These are phyloP conservation scores for Diaporthe citri DNA, from an alignment of 2,329 filamentous ascomycete genomes.

Conservation along the genomic window DNA sequence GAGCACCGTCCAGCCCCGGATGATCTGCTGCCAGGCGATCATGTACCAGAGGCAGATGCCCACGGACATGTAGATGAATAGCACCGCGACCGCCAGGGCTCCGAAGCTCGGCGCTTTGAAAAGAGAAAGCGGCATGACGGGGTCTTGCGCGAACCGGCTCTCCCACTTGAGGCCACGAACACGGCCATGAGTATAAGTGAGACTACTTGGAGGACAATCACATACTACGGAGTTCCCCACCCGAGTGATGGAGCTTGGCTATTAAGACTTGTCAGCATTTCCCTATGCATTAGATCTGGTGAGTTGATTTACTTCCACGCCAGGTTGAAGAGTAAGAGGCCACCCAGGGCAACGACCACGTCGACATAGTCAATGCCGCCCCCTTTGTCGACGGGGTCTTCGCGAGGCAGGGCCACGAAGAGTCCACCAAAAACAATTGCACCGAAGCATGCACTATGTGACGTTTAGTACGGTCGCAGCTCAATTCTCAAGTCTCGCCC, in stretches of 20 bases:
- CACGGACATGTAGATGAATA: not conserved
- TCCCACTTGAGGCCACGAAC: not conserved
- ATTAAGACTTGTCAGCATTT: not conserved
- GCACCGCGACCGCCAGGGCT: not conserved
- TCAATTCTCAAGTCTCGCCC: not conserved
- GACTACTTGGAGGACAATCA: not conserved
- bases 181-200: not conserved
- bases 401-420: not conserved
- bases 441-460: not conserved
- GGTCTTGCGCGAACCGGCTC: not conserved
- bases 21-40: slow-evolving; percentile 6
- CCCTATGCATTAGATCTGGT: not conserved
- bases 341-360: not conserved
- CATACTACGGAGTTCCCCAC: not conserved
- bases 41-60: not conserved
- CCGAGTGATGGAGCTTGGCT: not conserved
- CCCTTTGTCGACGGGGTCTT: not conserved
- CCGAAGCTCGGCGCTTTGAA: not conserved
- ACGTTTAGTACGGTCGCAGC: not conserved
- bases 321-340: not conserved
- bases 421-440: not conserved
- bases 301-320: not conserved
- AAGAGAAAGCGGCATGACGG: not conserved
- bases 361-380: not conserved
- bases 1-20: not conserved